Conservation (phyloP, 148 eudicot species). For the Chenopodium quinoa region DNA sequence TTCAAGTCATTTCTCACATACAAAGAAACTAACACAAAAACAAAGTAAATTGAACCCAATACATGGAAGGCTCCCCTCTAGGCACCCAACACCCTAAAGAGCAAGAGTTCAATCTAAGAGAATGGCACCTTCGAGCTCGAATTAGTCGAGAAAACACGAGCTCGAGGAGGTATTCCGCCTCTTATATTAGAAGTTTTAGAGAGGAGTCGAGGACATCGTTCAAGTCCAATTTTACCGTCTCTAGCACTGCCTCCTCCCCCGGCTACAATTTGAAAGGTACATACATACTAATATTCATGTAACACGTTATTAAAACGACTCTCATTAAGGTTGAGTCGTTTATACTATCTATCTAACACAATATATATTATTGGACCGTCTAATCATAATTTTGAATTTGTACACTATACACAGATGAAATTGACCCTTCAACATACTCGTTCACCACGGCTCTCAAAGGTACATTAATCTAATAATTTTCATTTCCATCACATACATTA, state of each 20-base stretch:
- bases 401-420: conserved; percentile 57
- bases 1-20: neutral
- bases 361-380: neutral
- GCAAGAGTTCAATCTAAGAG: conserved; percentile 51
- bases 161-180: conserved; percentile 78
- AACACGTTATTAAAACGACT: no score
- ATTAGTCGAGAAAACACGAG: conserved; percentile 62
- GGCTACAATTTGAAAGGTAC: conserved; percentile 75
- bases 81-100: conserved; percentile 19
- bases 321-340: no score
- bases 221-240: conserved; percentile 69
- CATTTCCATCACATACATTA: neutral
- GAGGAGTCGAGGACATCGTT: conserved; percentile 60
- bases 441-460: conserved; percentile 92
- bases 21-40: neutral
- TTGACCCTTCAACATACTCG: conserved; percentile 91
- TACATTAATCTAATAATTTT: conserved; percentile 9
- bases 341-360: no score
- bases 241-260: conserved; percentile 94
- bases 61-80: conserved; percentile 26
- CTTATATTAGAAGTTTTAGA: conserved; percentile 59
- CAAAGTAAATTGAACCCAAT: neutral
- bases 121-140: conserved; percentile 70
- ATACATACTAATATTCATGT: neutral
- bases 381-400: neutral